Evolutionary conservation across 208 protist species (phyloP), one percentile per base, ranked within the genome.

Genomic region (Crithidia brevicula): DNA sequence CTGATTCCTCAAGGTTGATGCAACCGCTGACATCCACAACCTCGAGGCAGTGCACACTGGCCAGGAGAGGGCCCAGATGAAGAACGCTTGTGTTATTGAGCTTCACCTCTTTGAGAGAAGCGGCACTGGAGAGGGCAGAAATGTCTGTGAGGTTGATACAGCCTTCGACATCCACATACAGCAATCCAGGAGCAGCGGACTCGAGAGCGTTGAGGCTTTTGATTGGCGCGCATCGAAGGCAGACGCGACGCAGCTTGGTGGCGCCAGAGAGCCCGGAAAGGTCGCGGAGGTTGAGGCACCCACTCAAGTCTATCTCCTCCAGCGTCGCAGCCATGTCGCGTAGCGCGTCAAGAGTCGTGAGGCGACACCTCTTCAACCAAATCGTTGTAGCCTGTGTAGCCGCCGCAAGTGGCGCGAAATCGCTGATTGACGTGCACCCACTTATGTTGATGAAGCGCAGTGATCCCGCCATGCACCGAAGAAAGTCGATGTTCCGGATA

Each of bases 271-370:
- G 40, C 8, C 25, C 63, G 1, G 51, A 60, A 34, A 60, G 38
- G 23, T 69, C 42, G n/a, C 51, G 36, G 1, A 69, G 63, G 30
- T 60, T 69, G 22, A 60, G 40, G 28, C 63, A 60, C 3, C 63
- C 40, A 22, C 63, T 50, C 2, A 60, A 23, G 18, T 60, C 63
- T 20, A 69, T 18, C 22, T 51, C 27, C 13, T 60, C 51, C 52
- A 60, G n/a, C 8, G 36, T 16, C 20, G 18, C 9, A 1, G 38
- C 25, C n/a, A 22, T 18, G 23, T 15, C 25, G 27, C 27, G 25
- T 1, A 69, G 31, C 2, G 25, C 51, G 16, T 60, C 27, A 16
- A 69, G 50, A 10, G 36, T 38, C 13, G 25, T 28, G 1, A 69
- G 25, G 33, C 30, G 25, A n/a, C 43, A 56, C 9, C 43, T 34